Percentiles rank a stretch among this genome's conserved stretches.
Evolutionary conservation across 2,329 filamentous ascomycete species (phyloP).

Genomic region (Daldinia sp.): DNA sequence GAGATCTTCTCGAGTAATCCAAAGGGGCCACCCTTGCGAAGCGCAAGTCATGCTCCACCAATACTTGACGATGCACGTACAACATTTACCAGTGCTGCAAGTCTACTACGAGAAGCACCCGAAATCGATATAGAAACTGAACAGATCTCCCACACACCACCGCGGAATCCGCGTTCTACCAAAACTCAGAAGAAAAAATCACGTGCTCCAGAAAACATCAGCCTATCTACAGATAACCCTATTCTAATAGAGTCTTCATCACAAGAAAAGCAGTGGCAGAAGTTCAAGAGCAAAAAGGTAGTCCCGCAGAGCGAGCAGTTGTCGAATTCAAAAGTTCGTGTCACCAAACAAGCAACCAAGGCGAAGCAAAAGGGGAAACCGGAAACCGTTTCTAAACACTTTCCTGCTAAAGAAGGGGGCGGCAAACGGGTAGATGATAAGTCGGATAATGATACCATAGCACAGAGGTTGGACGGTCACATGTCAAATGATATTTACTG

Average conservation of each 20-base stretch:
- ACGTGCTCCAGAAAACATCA: conserved; percentile 21
- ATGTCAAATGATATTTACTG: conserved; percentile 5
- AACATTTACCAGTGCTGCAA: conserved; percentile 55
- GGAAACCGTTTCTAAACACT: conserved; percentile 46
- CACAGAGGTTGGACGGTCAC: not conserved
- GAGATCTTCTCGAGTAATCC: conserved; percentile 55
- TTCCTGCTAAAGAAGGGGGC: conserved; percentile 22
- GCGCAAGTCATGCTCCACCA: conserved; percentile 49
- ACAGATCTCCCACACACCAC: conserved; percentile 39
- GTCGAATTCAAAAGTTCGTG: conserved; percentile 18
- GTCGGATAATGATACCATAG: conserved; percentile 1
- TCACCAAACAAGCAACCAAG: conserved; percentile 29
- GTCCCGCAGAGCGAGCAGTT: conserved; percentile 15
- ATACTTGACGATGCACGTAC: conserved; percentile 49
- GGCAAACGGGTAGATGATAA: conserved; percentile 20
- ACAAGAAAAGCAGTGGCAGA: conserved; percentile 50
- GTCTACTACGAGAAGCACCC: conserved; percentile 48
- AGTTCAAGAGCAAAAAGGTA: conserved; percentile 40
- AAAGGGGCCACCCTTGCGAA: conserved; percentile 47
- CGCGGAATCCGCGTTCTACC: conserved; percentile 32
- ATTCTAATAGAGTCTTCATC: conserved; percentile 40
- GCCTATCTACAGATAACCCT: conserved; percentile 16
- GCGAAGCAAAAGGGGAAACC: conserved; percentile 40
- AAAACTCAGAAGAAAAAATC: conserved; percentile 26
- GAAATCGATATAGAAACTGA: conserved; percentile 46